Evolutionary conservation across 345 rosid species (phyloP).

Genomic region (Turnera subulata): DNA sequence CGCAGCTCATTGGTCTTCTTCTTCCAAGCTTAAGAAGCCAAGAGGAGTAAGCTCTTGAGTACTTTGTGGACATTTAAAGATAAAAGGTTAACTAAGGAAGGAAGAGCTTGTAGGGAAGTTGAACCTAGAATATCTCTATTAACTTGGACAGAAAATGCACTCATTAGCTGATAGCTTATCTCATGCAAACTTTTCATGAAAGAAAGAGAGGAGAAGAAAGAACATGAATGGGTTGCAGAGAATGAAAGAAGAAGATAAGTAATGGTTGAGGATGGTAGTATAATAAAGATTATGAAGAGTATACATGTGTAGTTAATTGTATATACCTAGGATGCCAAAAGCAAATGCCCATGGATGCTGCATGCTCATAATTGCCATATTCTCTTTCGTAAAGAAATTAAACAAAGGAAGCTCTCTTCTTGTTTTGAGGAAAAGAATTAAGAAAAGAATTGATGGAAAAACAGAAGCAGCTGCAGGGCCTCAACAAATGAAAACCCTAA

Average conservation of each 20-base stretch:
- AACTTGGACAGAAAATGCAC: background rate
- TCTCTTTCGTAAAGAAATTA: background rate
- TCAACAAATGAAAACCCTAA: background rate
- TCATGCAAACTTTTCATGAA: background rate
- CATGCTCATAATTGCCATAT: conserved; percentile 34
- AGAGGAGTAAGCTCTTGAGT: too few relatives aligned
- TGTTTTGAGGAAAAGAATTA: background rate
- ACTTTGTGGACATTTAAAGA: too few relatives aligned
- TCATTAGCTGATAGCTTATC: background rate
- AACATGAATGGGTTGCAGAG: background rate
- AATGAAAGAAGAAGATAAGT: background rate
- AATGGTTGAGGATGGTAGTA: background rate
- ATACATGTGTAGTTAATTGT: background rate
- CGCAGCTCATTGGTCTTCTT: too few relatives aligned
- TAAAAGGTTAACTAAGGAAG: too few relatives aligned
- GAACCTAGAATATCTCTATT: too few relatives aligned
- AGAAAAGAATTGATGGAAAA: background rate
- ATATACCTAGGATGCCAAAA: conserved; percentile 74
- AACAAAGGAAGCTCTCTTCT: background rate
- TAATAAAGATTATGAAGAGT: background rate
- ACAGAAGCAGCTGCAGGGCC: conserved; percentile 15
- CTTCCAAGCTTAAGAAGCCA: too few relatives aligned
- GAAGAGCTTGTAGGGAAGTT: too few relatives aligned
- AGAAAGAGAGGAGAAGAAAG: background rate
- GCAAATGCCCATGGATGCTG: conserved; percentile 36